Percentiles rank a stretch among this genome's conserved stretches.
phyloP scores from a whole-genome alignment of 768 basidiomycete species.

The Podaxis rugospora region DNA sequence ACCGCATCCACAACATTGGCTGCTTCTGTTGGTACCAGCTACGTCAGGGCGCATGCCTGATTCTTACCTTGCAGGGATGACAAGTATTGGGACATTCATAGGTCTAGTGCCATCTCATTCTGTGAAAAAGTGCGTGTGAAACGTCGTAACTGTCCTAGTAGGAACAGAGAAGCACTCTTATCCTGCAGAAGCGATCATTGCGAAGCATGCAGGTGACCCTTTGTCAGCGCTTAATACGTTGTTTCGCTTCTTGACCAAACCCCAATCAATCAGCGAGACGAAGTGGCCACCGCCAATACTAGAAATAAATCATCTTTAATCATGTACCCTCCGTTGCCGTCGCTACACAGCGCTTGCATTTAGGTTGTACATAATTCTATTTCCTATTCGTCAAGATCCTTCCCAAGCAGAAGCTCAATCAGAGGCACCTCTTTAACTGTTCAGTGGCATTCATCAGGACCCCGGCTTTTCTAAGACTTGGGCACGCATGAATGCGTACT shows the following conservation, averaged over 20 bases:
- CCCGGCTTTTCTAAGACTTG: background rate
- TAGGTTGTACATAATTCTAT: too few relatives aligned
- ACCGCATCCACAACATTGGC: background rate
- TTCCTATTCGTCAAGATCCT: too few relatives aligned
- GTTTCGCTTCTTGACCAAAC: background rate
- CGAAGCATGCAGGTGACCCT: background rate
- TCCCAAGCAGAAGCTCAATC: too few relatives aligned
- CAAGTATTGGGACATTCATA: background rate
- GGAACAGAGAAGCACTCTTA: conserved; percentile 2
- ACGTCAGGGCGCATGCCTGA: background rate
- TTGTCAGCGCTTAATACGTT: background rate
- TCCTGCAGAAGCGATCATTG: background rate
- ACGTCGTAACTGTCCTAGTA: background rate
- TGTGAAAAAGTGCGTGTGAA: background rate
- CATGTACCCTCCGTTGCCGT: background rate
- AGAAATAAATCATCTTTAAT: background rate
- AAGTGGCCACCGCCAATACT: background rate
- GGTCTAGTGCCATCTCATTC: background rate
- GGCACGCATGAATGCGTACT: background rate
- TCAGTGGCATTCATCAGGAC: background rate
- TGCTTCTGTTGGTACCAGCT: background rate
- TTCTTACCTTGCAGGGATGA: background rate
- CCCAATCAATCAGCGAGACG: background rate
- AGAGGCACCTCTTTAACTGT: background rate
- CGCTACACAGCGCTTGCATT: too few relatives aligned